Evolutionary conservation across 306 rosid genomes (phyloP).

Genomic region (Glycine tomentella): DNA sequence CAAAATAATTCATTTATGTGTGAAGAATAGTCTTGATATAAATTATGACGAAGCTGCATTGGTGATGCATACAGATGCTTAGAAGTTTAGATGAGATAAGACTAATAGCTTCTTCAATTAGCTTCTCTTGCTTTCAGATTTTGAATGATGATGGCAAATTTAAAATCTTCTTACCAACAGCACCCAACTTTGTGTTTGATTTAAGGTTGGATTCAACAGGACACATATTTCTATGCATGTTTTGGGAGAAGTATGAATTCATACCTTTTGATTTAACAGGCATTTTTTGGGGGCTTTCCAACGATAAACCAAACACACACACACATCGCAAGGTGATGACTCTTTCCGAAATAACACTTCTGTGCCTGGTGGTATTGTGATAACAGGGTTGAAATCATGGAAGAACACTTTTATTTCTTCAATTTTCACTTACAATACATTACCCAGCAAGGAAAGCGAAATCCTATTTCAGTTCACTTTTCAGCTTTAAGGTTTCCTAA

Average conservation of each 20-base stretch:
- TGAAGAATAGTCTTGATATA: background rate
- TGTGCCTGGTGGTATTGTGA: background rate
- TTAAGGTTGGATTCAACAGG: too few species aligned
- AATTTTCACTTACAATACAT: background rate
- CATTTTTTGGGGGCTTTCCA: too few species aligned
- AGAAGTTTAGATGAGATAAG: background rate
- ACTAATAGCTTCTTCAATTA: background rate
- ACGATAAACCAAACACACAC: too few species aligned
- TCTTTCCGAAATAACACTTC: background rate
- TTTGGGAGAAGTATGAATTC: too few species aligned
- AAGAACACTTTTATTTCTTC: background rate
- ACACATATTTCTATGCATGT: too few species aligned
- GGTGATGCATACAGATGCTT: background rate
- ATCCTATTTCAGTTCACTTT: background rate
- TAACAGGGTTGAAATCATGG: constrained; percentile 2
- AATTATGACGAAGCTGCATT: constrained; percentile 13
- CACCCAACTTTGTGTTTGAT: background rate
- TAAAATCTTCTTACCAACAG: background rate
- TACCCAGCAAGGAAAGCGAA: background rate
- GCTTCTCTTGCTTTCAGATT: constrained; percentile 9
- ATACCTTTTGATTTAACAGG: too few species aligned
- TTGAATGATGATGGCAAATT: background rate
- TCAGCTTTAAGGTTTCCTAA: background rate
- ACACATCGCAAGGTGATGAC: background rate
- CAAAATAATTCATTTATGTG: background rate